Evolutionary conservation across 2,329 filamentous ascomycete species (phyloP).

Genomic region (Ophiostoma australiae): DNA sequence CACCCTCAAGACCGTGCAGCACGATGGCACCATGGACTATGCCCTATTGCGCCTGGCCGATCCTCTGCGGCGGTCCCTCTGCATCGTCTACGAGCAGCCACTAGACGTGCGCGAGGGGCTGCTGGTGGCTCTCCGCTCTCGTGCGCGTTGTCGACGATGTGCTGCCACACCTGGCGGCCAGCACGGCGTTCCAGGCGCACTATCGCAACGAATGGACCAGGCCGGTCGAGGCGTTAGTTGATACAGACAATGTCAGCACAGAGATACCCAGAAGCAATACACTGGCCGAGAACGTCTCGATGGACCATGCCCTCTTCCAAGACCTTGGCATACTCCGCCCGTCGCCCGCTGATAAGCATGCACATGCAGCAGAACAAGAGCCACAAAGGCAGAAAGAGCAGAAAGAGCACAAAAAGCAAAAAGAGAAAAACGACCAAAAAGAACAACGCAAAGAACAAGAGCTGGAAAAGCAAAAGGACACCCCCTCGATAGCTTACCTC

Average conservation of each 20-base stretch:
- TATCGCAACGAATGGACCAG: constrained; percentile 27
- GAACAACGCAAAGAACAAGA: background rate
- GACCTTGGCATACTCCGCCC: constrained; percentile 2
- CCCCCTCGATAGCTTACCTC: background rate
- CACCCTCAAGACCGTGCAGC: background rate
- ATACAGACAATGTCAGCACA: background rate
- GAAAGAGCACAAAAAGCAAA: background rate
- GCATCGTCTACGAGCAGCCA: constrained; percentile 31
- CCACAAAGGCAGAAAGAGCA: too few relatives aligned
- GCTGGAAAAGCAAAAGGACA: background rate
- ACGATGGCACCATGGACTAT: constrained; percentile 14
- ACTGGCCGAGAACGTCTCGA: constrained; percentile 9
- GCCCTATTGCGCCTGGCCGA: constrained; percentile 28
- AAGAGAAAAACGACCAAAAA: background rate
- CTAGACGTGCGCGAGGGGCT: background rate
- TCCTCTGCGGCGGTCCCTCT: constrained; percentile 28
- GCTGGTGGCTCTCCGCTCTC: constrained; percentile 30
- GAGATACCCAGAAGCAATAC: background rate
- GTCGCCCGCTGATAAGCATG: background rate
- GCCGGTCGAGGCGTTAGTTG: background rate
- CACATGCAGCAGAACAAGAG: background rate
- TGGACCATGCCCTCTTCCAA: constrained; percentile 17
- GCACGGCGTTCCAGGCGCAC: constrained; percentile 27
- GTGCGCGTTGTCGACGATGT: constrained; percentile 29
- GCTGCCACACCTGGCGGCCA: constrained; percentile 29